Evolutionary conservation across 306 rosid genomes (phyloP).

Genomic region (Alnus rubra): DNA sequence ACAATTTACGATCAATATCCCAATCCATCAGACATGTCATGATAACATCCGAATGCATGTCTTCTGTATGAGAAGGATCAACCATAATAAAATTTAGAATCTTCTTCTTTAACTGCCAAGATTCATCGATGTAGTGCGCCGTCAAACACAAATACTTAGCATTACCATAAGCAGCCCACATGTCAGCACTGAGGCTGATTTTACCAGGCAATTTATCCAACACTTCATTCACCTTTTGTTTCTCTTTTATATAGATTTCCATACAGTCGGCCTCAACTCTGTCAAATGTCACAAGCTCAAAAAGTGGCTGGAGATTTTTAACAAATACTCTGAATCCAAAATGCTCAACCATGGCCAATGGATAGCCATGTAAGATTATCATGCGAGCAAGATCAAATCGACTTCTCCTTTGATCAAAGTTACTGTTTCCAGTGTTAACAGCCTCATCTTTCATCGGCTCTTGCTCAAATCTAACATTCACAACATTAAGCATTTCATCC

Average conservation of each 20-base stretch:
- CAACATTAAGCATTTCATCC: conserved; percentile 75
- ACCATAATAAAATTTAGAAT: conserved; percentile 67
- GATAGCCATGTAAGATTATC: conserved; percentile 95
- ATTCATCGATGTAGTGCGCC: conserved; percentile 85
- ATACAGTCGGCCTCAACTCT: conserved; percentile 90
- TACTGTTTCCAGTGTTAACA: conserved; percentile 45
- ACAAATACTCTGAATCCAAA: conserved; percentile 90
- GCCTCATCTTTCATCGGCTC: conserved; percentile 72
- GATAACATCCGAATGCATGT: conserved; percentile 72
- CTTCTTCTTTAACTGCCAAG: conserved; percentile 84
- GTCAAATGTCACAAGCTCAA: conserved; percentile 73
- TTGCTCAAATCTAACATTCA: conserved; percentile 87
- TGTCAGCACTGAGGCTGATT: conserved; percentile 79
- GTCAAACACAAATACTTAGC: conserved; percentile 80
- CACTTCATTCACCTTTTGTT: conserved; percentile 78
- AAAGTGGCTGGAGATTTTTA: conserved; percentile 90
- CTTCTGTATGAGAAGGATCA: conserved; percentile 83
- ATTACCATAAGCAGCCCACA: conserved; percentile 65
- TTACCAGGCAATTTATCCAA: conserved; percentile 95
- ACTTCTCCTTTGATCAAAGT: conserved; percentile 89
- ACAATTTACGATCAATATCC: conserved; percentile 94
- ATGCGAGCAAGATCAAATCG: conserved; percentile 94
- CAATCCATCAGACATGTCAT: conserved; percentile 88
- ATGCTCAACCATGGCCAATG: conserved; percentile 93
- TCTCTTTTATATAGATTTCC: conserved; percentile 86